Conservation (phyloP, 345 rosid species). For the Gossypium anomalum region DNA sequence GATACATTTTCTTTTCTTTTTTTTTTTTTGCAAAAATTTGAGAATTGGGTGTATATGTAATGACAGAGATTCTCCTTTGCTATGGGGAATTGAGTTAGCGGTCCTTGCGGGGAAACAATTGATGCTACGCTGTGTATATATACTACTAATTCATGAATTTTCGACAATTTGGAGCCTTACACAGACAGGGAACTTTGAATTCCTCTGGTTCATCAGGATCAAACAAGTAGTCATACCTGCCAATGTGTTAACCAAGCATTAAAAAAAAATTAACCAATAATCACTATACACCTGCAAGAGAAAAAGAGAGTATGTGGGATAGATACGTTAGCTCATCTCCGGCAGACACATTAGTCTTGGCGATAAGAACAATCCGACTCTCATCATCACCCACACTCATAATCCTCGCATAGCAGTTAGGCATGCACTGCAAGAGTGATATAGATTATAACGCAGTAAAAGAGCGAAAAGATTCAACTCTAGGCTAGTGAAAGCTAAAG, state of each 20-base stretch:
- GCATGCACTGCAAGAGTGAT: slow-evolving; percentile 65
- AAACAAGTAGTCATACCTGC: slow-evolving; percentile 92
- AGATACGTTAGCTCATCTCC: slow-evolving; percentile 92
- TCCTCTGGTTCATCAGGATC: slow-evolving; percentile 97
- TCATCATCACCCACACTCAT: slow-evolving; percentile 96
- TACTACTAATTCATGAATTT: slow-evolving; percentile 85
- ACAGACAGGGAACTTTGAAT: slow-evolving; percentile 88
- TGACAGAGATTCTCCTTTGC: slow-evolving; percentile 10
- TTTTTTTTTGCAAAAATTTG: neutral
- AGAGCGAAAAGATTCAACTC: neutral
- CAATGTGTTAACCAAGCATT: neutral
- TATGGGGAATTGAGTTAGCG: slow-evolving; percentile 12
- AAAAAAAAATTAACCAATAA: neutral
- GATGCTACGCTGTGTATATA: slow-evolving; percentile 1
- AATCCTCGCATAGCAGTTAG: slow-evolving; percentile 97
- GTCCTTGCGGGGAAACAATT: slow-evolving; percentile 19
- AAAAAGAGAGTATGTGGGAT: neutral
- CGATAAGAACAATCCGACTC: slow-evolving; percentile 89
- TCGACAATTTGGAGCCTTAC: slow-evolving; percentile 87
- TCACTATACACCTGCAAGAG: slow-evolving; percentile 6
- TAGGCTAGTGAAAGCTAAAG: neutral
- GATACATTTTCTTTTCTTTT: neutral
- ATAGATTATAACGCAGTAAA: too few species aligned
- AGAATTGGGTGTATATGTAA: neutral
- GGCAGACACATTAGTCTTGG: slow-evolving; percentile 70